Evolutionary conservation across 345 rosid genomes (phyloP).

Genomic region (Eucalyptus pauciflora): DNA sequence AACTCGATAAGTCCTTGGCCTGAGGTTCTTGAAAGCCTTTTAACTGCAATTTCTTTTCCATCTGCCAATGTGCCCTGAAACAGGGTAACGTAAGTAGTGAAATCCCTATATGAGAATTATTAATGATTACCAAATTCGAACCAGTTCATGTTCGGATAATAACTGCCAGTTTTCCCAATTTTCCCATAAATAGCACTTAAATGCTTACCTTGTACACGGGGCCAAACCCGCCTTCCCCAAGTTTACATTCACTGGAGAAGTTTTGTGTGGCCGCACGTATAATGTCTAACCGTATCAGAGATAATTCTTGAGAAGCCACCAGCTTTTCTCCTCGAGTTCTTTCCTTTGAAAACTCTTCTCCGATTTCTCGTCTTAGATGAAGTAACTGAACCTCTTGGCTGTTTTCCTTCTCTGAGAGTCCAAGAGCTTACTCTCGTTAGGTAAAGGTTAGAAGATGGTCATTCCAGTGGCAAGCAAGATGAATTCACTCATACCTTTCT

Average conservation of each 20-base stretch:
- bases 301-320: constrained; percentile 3
- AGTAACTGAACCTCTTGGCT: constrained; percentile 7
- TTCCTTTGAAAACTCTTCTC: background rate
- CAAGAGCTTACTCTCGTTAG: background rate
- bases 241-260: constrained; percentile 15
- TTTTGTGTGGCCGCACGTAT: constrained; percentile 5
- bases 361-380: background rate
- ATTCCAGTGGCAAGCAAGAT: background rate
- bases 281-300: background rate
- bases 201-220: constrained; percentile 10
- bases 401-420: background rate
- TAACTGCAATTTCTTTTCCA: no score
- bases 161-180: background rate
- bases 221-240: constrained; percentile 41
- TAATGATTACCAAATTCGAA: background rate
- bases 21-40: no score
- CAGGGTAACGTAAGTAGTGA: background rate
- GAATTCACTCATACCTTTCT: background rate
- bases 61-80: no score
- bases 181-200: background rate
- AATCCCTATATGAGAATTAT: background rate
- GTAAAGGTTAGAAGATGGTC: background rate
- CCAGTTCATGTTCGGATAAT: background rate
- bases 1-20: no score
- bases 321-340: background rate